Conservation (phyloP, 495 filamentous ascomycete species). For the Evansstolkia leycettana region DNA sequence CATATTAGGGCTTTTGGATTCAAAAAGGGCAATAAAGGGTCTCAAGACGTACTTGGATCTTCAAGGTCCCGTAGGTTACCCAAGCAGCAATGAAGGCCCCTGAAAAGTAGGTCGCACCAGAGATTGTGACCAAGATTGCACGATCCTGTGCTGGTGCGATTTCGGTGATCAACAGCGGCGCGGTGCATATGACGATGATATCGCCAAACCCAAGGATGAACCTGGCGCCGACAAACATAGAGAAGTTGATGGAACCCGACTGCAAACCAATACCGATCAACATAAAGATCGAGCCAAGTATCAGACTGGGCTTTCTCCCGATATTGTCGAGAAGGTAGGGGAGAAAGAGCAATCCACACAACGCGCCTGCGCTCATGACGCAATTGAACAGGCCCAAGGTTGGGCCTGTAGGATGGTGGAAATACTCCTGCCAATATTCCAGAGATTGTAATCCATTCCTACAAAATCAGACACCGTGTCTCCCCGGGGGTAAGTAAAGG, state of each 20-base stretch:
- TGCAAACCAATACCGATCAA: slow-evolving; percentile 45
- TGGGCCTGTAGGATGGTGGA: slow-evolving; percentile 35
- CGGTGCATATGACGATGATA: slow-evolving; percentile 48
- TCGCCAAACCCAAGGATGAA: slow-evolving; percentile 45
- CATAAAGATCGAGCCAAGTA: slow-evolving; percentile 43
- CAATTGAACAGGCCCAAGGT: slow-evolving; percentile 51
- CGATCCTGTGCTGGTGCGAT: slow-evolving; percentile 55
- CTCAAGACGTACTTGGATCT: too few relatives aligned
- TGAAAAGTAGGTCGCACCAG: slow-evolving; percentile 8
- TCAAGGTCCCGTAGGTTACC: slow-evolving; percentile 18
- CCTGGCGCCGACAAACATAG: slow-evolving; percentile 13
- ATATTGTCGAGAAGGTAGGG: too few relatives aligned
- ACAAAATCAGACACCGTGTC: too few relatives aligned
- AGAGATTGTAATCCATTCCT: slow-evolving; percentile 29
- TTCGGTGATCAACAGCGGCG: slow-evolving; percentile 53
- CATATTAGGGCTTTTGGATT: too few relatives aligned
- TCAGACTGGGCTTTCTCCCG: too few relatives aligned
- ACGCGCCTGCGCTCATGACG: slow-evolving; percentile 56
- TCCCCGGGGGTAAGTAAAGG: too few relatives aligned
- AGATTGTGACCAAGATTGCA: slow-evolving; percentile 51
- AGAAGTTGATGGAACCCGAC: slow-evolving; percentile 34
- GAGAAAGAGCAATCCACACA: slow-evolving; percentile 50
- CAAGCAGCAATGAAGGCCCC: slow-evolving; percentile 36
- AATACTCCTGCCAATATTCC: slow-evolving; percentile 23
- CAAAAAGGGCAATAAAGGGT: too few relatives aligned